Conservation (phyloP, 1,284 basidiomycete species). For the Chalciporus sp. region DNA sequence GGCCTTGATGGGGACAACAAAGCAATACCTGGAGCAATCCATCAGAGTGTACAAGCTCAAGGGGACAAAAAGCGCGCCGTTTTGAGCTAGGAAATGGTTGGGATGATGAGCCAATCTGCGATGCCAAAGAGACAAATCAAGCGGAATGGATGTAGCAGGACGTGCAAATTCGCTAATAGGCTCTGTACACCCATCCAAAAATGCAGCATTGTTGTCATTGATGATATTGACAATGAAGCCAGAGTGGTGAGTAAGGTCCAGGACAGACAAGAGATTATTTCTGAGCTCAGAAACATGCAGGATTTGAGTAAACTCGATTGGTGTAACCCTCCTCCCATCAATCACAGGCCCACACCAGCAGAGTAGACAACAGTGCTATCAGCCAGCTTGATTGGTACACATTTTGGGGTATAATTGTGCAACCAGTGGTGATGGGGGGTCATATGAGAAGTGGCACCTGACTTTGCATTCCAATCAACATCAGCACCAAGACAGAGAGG, state of each 20-base stretch:
- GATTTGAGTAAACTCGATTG: background rate
- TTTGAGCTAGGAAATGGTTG: no score
- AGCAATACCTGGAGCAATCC: no score
- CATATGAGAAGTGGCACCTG: constrained; percentile 42
- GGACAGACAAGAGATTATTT: background rate
- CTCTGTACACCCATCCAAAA: constrained; percentile 17
- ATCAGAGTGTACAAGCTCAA: no score
- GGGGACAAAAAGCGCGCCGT: no score
- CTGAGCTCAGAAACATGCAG: no score
- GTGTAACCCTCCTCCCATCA: background rate
- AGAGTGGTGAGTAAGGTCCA: background rate
- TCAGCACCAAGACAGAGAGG: background rate
- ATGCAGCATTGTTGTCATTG: constrained; percentile 4
- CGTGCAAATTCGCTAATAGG: background rate
- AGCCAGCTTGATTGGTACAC: constrained; percentile 29
- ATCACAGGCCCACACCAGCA: background rate
- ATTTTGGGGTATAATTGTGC: background rate
- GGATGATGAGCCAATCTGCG: constrained; percentile 25
- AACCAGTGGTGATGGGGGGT: constrained; percentile 27
- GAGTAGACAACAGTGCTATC: no score
- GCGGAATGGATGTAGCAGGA: constrained; percentile 11
- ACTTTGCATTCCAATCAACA: constrained; percentile 33
- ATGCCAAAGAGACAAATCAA: constrained; percentile 30
- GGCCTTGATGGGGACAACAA: no score
- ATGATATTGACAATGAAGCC: background rate